Evolutionary conservation across 148 eudicot genomes (phyloP).

Genomic region (Rheum nobile): DNA sequence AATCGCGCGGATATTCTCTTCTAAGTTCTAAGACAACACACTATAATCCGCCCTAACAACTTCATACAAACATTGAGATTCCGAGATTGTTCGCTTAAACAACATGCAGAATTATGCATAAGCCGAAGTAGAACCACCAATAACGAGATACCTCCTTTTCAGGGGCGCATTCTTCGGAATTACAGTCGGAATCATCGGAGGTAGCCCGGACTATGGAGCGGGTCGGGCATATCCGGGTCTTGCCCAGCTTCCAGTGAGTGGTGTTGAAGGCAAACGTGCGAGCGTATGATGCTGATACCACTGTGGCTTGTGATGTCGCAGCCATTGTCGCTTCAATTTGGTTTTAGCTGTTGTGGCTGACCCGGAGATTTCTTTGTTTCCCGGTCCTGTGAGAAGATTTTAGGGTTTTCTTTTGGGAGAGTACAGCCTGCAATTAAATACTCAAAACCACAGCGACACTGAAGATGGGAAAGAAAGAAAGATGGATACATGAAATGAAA

Average conservation of each 20-base stretch:
- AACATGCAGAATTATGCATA: background rate
- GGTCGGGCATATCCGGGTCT: background rate
- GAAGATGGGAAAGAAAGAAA: too few species aligned
- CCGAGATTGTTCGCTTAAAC: background rate
- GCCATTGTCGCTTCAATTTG: background rate
- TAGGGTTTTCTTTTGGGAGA: background rate
- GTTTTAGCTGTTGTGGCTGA: background rate
- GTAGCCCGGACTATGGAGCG: slow-evolving; percentile 44
- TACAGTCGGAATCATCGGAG: slow-evolving; percentile 59
- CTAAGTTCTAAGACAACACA: background rate
- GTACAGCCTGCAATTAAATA: too few species aligned
- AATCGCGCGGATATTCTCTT: too few species aligned
- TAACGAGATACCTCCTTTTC: slow-evolving; percentile 67
- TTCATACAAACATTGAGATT: background rate
- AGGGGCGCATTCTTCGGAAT: slow-evolving; percentile 90
- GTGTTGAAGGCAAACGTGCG: background rate
- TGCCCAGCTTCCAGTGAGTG: background rate
- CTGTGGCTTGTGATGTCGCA: background rate
- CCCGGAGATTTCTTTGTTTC: background rate
- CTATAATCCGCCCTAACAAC: background rate
- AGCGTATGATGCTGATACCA: background rate
- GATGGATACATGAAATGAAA: too few species aligned
- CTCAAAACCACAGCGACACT: too few species aligned
- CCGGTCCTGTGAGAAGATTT: background rate
- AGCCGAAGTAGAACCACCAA: background rate